Conservation (phyloP, 2,329 filamentous ascomycete species). For the Penicillium occitanis region DNA sequence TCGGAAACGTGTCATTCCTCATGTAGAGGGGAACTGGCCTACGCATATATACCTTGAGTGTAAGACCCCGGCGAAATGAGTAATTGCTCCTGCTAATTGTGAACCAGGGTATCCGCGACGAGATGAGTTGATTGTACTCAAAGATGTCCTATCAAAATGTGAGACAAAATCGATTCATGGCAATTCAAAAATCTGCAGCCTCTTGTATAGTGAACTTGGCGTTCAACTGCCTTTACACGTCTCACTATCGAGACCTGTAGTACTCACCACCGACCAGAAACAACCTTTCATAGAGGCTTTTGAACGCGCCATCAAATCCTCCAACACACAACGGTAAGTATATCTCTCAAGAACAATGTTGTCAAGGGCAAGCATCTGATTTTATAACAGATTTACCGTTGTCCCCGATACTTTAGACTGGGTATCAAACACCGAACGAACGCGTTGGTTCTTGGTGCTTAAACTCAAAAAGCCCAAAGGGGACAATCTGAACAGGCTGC, state of each 20-base stretch:
- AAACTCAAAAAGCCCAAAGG: slow-evolving; percentile 54
- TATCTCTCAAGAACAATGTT: background rate
- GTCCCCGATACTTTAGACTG: slow-evolving; percentile 55
- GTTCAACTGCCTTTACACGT: slow-evolving; percentile 81
- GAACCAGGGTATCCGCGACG: slow-evolving; percentile 42
- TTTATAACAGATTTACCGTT: slow-evolving; percentile 49
- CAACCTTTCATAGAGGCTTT: slow-evolving; percentile 64
- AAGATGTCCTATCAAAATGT: slow-evolving; percentile 30
- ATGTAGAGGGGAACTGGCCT: slow-evolving; percentile 88
- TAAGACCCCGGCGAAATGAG: slow-evolving; percentile 48
- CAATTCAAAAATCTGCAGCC: slow-evolving; percentile 57
- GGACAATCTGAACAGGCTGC: slow-evolving; percentile 60
- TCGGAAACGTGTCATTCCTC: slow-evolving; percentile 76
- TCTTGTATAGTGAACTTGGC: slow-evolving; percentile 75
- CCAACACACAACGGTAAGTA: slow-evolving; percentile 48
- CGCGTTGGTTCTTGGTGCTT: slow-evolving; percentile 82
- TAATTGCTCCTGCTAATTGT: slow-evolving; percentile 20
- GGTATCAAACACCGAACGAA: slow-evolving; percentile 66
- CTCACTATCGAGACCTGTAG: slow-evolving; percentile 80
- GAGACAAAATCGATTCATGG: slow-evolving; percentile 41
- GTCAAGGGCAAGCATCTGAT: slow-evolving; percentile 12
- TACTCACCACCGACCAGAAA: slow-evolving; percentile 70
- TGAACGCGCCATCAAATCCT: slow-evolving; percentile 43
- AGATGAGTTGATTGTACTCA: slow-evolving; percentile 35
- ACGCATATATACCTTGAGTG: slow-evolving; percentile 92